These are phyloP conservation scores for Daldinia childiae DNA, from an alignment of 495 filamentous ascomycete species.

Conservation along the genomic window DNA sequence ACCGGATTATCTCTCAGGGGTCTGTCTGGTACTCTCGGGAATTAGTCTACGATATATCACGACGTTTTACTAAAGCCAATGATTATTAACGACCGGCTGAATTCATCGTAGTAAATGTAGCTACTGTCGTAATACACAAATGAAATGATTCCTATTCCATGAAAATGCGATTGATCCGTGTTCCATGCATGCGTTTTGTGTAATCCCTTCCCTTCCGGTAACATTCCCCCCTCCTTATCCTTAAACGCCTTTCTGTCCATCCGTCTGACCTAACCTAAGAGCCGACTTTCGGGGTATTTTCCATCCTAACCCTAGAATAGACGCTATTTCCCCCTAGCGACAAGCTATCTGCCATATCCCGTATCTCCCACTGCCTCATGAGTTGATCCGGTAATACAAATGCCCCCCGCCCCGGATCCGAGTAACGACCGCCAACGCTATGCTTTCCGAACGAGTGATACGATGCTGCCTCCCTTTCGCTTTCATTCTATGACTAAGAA, in stretches of 20 bases:
- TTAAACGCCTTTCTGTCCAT: conserved; percentile 2
- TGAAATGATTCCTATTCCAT: background rate
- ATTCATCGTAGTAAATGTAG: background rate
- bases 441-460: background rate
- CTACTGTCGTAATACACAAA: background rate
- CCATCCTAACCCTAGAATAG: background rate
- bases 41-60: background rate
- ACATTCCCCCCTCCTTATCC: background rate
- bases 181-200: conserved; percentile 5
- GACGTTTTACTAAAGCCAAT: background rate
- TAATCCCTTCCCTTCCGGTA: conserved; percentile 1
- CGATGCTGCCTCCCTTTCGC: background rate
- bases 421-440: background rate
- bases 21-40: background rate
- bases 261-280: background rate
- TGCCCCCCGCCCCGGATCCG: background rate
- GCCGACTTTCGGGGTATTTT: background rate
- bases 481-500: background rate
- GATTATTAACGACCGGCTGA: background rate
- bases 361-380: background rate
- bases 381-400: background rate
- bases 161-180: background rate
- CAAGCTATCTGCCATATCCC: background rate
- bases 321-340: too few species aligned
- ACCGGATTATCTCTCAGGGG: background rate